Evolutionary conservation across 495 filamentous ascomycete species (phyloP).

Genomic region (Penicillium goetzii): DNA sequence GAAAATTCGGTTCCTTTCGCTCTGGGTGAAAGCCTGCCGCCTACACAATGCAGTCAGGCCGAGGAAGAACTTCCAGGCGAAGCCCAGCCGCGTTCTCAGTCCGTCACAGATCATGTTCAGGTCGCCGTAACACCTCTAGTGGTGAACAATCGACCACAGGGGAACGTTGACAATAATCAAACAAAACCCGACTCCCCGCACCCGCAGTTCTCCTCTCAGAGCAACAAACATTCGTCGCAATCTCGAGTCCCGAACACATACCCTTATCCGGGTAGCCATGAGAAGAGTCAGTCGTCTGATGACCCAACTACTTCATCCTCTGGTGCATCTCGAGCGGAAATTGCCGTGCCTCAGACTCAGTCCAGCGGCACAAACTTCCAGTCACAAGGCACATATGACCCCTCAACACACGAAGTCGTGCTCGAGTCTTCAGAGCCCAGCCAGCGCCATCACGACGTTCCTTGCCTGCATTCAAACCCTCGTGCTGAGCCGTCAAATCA

Average conservation of each 20-base stretch:
- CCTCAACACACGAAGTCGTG: constrained; percentile 26
- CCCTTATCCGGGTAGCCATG: constrained; percentile 28
- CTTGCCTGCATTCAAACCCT: constrained; percentile 12
- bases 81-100: constrained; percentile 29
- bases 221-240: constrained; percentile 43
- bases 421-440: constrained; percentile 35
- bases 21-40: constrained; percentile 39
- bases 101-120: constrained; percentile 35
- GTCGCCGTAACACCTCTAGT: constrained; percentile 42
- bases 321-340: constrained; percentile 19
- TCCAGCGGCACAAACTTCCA: constrained; percentile 21
- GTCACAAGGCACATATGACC: constrained; percentile 20
- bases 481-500: constrained; percentile 24
- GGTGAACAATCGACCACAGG: constrained; percentile 13
- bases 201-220: constrained; percentile 31
- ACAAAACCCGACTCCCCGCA: not conserved
- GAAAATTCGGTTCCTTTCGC: constrained; percentile 57
- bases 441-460: constrained; percentile 21
- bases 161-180: constrained; percentile 8
- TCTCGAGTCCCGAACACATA: constrained; percentile 43
- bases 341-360: constrained; percentile 33
- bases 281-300: constrained; percentile 30
- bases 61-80: constrained; percentile 33
- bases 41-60: constrained; percentile 31
- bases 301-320: constrained; percentile 16